A percentile compares a stretch with the other conserved stretches of the same genome.
Evolutionary conservation across 108 stramenopile species (phyloP).

Genomic region (Epipyxis sp.): DNA sequence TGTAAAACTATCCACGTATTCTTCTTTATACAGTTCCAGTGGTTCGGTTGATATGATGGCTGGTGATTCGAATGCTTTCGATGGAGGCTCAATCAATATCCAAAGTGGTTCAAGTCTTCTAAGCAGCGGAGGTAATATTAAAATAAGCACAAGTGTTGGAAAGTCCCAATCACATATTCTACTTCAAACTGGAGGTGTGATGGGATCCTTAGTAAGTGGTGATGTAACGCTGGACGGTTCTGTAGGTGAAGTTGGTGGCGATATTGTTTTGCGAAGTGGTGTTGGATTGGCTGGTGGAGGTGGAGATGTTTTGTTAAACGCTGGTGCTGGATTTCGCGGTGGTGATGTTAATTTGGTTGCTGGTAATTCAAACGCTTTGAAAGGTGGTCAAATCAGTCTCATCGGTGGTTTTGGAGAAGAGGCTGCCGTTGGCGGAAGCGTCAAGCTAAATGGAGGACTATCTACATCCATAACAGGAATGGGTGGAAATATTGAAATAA

Average conservation of each 20-base stretch:
- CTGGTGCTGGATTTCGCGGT: neutral
- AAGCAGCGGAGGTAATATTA: neutral
- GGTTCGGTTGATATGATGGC: neutral
- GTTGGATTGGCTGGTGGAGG: neutral
- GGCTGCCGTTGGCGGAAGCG: no score
- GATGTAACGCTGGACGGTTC: neutral
- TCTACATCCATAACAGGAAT: neutral
- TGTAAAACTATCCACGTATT: no score
- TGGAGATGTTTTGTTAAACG: neutral
- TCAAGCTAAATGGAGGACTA: no score
- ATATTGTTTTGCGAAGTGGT: neutral
- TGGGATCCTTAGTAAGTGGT: neutral
- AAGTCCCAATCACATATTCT: neutral
- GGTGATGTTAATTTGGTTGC: neutral
- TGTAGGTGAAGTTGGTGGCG: constrained; percentile 20
- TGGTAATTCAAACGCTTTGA: neutral
- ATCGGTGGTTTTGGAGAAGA: neutral
- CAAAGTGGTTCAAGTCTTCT: neutral
- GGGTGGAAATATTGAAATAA: neutral
- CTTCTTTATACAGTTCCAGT: neutral
- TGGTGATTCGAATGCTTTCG: neutral
- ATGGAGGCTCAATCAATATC: neutral
- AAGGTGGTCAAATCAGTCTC: neutral
- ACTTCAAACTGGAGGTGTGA: constrained; percentile 8
- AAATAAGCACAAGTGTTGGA: neutral